phyloP scores from a whole-genome alignment of 805 yeast genomes.

The Nematodospora valgi region DNA sequence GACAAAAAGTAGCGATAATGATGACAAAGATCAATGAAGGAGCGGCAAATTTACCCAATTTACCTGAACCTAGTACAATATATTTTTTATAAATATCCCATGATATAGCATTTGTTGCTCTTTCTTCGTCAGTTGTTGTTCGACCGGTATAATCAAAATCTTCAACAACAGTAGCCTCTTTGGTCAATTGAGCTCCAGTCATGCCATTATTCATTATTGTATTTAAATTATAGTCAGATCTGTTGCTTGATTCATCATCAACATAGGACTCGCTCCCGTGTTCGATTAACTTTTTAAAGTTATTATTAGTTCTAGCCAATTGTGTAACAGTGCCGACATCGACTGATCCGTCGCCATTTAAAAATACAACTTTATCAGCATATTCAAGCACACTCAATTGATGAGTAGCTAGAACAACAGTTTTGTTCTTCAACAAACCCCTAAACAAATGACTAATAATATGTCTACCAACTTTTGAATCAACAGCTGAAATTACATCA shows the following conservation, averaged over 20 bases:
- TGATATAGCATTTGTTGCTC: slow-evolving; percentile 35
- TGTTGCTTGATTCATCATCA: slow-evolving; percentile 16
- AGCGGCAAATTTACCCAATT: slow-evolving; percentile 29
- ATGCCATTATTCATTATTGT: slow-evolving; percentile 2
- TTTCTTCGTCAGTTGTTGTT: slow-evolving; percentile 34
- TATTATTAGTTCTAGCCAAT: slow-evolving; percentile 32
- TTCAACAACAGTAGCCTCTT: background rate
- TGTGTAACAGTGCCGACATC: slow-evolving; percentile 36
- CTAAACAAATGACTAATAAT: slow-evolving; percentile 33
- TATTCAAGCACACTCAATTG: slow-evolving; percentile 36
- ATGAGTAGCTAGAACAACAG: slow-evolving; percentile 41
- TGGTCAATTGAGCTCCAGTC: slow-evolving; percentile 1
- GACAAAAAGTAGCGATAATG: slow-evolving; percentile 36
- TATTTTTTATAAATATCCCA: slow-evolving; percentile 38
- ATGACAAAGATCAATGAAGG: slow-evolving; percentile 33
- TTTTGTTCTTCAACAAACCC: slow-evolving; percentile 29
- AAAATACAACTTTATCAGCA: slow-evolving; percentile 37
- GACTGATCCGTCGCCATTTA: slow-evolving; percentile 40
- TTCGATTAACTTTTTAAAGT: slow-evolving; percentile 51
- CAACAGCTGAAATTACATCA: slow-evolving; percentile 45
- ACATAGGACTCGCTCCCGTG: slow-evolving; percentile 34
- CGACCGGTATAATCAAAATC: slow-evolving; percentile 18
- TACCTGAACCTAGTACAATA: slow-evolving; percentile 35
- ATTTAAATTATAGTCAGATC: slow-evolving; percentile 1
- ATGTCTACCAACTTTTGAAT: slow-evolving; percentile 41